Evolutionary conservation across 2,329 filamentous ascomycete genomes (phyloP).

Genomic region (Nemania abortiva): DNA sequence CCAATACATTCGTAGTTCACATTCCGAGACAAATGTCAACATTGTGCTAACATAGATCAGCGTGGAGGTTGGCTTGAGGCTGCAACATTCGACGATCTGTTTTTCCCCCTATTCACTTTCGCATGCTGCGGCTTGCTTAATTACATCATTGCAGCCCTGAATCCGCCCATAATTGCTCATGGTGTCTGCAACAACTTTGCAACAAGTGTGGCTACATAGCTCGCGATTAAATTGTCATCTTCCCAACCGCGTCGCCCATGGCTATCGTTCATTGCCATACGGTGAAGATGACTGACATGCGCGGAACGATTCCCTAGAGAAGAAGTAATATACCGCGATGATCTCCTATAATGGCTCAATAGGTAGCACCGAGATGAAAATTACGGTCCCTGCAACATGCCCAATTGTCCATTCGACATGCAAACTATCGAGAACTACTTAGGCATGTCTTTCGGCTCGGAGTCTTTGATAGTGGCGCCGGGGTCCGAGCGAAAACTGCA

Average conservation of each 20-base stretch:
- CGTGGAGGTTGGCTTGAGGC: neutral
- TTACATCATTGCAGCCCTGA: neutral
- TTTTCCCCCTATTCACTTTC: neutral
- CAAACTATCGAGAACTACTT: neutral
- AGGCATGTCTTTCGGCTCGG: neutral
- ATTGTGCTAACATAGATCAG: conserved; percentile 19
- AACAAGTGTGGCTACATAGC: neutral
- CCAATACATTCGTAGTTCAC: neutral
- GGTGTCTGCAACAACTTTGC: neutral
- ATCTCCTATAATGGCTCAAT: neutral
- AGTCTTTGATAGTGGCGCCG: neutral
- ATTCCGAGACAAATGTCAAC: conserved; percentile 19
- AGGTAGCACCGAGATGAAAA: neutral
- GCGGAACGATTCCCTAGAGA: neutral
- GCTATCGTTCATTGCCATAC: neutral
- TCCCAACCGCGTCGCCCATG: neutral
- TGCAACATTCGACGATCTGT: neutral
- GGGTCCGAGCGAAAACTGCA: neutral
- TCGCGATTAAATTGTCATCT: neutral
- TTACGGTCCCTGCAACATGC: neutral
- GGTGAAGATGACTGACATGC: neutral
- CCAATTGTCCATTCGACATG: neutral
- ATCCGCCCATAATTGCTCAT: neutral
- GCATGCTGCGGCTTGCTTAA: neutral
- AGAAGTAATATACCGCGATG: neutral